Base-by-base conservation (phyloP, 2,329 filamentous ascomycete genomes). In the Xylariomycetidae sp. region DNA sequence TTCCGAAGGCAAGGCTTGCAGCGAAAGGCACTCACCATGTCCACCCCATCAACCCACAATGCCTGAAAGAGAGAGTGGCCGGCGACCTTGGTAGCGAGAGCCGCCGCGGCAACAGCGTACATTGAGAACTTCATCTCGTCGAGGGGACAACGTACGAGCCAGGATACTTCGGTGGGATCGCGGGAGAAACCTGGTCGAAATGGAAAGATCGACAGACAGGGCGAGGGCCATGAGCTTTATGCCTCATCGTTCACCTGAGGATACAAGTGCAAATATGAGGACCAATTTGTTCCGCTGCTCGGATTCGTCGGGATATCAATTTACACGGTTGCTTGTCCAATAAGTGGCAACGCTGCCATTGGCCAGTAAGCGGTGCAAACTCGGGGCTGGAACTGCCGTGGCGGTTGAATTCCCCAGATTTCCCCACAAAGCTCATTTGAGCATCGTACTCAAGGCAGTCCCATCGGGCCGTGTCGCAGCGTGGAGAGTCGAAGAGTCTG, bases 41-140 rank as follows among this genome's bases (percentile, higher is more conserved):
- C 69, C 16, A 62, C 58, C 4, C 64, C 67, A 36, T 71, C 62
- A 9, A 71, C 66, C 66, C 67, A 73, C n/a, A 72, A 55, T 17
- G 66, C 51, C 45, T 76, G 71, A 56, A 72, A 74, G 25, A 63
- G 64, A 31, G 72, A 64, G 41, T 77, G 73, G 22, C 58, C 66
- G 23, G 64, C 51, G 14, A 62, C 67, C 23, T 63, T 45, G 16
- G 55, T 51, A 15, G 59, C 61, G 25, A 59, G 54, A 16, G 66
- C 41, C n/a, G 57, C 58, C 34, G 54, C 48, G 23, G 61, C 42
- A 14, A 53, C 41, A 27, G 57, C 44, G 34, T 59, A 41, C 20
- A 60, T 35, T 28, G 50, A 46, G 6, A 54, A 53, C 51, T 58
- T 67, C 64, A 67, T 67, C 23, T 23, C 20, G 20, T 8, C 8